Evolutionary conservation across 768 basidiomycete genomes (phyloP), one percentile per base, ranked within the genome.

Genomic region (Flagelloscypha sp.): DNA sequence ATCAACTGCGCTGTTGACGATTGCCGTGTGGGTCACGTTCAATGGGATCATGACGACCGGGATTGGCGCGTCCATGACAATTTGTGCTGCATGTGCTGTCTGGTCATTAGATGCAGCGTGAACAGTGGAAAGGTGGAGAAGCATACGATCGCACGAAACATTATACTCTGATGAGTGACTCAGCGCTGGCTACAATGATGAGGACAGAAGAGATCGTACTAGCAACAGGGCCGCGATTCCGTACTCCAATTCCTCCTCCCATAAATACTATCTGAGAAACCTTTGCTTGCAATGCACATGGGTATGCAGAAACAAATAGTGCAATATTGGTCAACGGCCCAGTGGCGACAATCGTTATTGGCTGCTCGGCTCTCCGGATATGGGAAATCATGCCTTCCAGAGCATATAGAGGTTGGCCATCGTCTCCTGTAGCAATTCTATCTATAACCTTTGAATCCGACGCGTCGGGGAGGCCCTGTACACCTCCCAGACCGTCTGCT

Each of bases 201-300:
- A 24, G 10, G 27, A 12, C 11, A 28, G 8, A 13, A 19, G 35
- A 4, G 28, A n/a, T n/a, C 53, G 30, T 39, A 74, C 74, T 71
- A 47, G 74, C 74, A 3, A 63, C 64, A 7, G 74, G 52, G 3
- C 68, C 64, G 17, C 67, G 59, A 45, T 78, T 77, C 0, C 76
- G 76, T 1, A 72, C 40, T 3, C 76, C 76, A 6, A 72, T 63
- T 0, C 68, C 74, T 3, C 76, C 76, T 1, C 76, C 76, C 76
- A 79, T 79, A 40, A 75, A 71, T 9, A 77, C 72, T 30, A 78
- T 63, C 37, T 72, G 61, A n/a, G n/a, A n/a, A n/a, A n/a, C n/a
- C n/a, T n/a, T n/a, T n/a, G n/a, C n/a, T n/a, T n/a, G n/a, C n/a
- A n/a, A n/a, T n/a, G n/a, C n/a, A n/a, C n/a, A n/a, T n/a, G n/a